Evolutionary conservation across 371 early-diverging fungal genomes (phyloP).

Genomic region (Globomyces sp.): DNA sequence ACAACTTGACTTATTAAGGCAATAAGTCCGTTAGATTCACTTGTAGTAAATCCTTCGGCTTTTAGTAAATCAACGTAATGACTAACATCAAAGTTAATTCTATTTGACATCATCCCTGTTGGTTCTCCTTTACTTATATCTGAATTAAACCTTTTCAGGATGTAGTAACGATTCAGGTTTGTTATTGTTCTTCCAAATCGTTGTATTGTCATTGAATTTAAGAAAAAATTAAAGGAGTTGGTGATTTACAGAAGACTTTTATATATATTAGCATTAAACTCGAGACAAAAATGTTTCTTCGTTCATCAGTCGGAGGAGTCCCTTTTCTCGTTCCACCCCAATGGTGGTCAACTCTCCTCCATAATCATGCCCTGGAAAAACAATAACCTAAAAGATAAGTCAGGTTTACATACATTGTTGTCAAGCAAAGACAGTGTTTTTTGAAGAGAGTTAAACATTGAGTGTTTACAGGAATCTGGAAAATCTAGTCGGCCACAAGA

Average conservation of each 20-base stretch:
- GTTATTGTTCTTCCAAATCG: no score
- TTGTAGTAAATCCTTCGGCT: conserved; percentile 7
- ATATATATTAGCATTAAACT: background rate
- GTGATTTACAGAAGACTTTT: no score
- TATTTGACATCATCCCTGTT: background rate
- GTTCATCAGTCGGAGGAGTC: conserved; percentile 22
- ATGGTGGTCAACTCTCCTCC: conserved; percentile 73
- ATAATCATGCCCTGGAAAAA: conserved; percentile 87
- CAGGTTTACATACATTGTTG: conserved; percentile 39
- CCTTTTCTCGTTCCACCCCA: conserved; percentile 22
- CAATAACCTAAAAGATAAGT: conserved; percentile 46
- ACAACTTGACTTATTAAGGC: conserved; percentile 3
- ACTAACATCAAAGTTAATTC: conserved; percentile 6
- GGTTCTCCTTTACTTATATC: no score
- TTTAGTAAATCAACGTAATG: conserved; percentile 6
- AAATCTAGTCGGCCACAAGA: conserved; percentile 75
- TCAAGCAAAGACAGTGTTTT: conserved; percentile 56
- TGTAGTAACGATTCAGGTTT: no score
- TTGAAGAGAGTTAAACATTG: conserved; percentile 68
- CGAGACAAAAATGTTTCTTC: background rate
- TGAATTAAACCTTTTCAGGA: no score
- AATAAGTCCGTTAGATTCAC: conserved; percentile 3
- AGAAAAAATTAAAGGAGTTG: no score
- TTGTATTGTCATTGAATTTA: no score
- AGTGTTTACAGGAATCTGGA: conserved; percentile 62